Base-by-base conservation (phyloP, 2,329 filamentous ascomycete species). In the Tolypocladium ophioglossoides region DNA sequence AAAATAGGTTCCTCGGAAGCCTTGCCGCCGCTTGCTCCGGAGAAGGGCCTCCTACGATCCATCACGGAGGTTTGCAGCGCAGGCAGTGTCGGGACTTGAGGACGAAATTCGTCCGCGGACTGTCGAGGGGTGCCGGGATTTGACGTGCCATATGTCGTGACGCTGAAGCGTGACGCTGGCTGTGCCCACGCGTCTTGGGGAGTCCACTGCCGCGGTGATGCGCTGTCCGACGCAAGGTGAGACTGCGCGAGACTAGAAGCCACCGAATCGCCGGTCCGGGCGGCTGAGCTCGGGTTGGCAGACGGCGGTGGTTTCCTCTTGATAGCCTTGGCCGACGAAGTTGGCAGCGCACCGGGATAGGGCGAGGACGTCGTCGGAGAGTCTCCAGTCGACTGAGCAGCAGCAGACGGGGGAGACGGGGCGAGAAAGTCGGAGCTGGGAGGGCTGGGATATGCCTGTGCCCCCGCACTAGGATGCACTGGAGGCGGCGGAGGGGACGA, bases 91-190 rank as follows among this genome's bases (percentile, higher is more conserved):
- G 67, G 64, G 30, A 63, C 50, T 9, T 63, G 62, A 40, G 64
- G 56, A 14, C 49, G 59, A 14, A 63, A 58, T 39, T 65, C 66
- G 16, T 64, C 62, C 3, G 52, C 51, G 27, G 59, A 59, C 46
- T 61, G 58, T 35, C 55, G 57, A 39, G 69, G 65, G 14, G 66
- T 64, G 32, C 61, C 64, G 32, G 62, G 52, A 41, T 59, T 55
- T 2, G 80, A 78, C 2, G 82, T 80, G 27, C 78, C 75, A 62
- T 79, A 83, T 2, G 82, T 86, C 9, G 80, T 84, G 58, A 79
- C 72, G 67, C 83, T 87, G 66, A 86, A 87, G 48, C 80, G 78
- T 50, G 82, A 86, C 2, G 72, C 67, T 7, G 80, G 80, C 54
- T 80, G 77, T 14, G 71, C 68, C 72, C 75, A 77, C 39, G 76